Conservation (phyloP, 768 basidiomycete species). For the Rhizopogon vesiculosus region DNA sequence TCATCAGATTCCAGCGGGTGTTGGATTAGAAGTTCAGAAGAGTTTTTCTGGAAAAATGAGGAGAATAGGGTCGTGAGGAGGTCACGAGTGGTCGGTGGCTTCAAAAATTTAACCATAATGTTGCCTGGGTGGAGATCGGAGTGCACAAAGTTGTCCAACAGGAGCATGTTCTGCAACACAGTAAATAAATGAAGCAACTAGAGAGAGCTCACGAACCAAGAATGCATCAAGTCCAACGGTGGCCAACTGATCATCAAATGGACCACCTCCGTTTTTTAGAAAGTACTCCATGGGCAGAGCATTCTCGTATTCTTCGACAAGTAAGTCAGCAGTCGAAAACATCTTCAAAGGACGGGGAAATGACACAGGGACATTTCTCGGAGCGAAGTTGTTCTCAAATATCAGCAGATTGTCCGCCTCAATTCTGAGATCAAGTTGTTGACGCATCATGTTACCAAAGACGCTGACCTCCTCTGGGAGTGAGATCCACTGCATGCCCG, state of each 20-base stretch:
- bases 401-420: conserved; percentile 84
- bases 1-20: conserved; percentile 42
- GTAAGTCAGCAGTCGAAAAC: conserved; percentile 76
- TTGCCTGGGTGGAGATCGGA: conserved; percentile 90
- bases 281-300: conserved; percentile 88
- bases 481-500: conserved; percentile 95
- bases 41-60: conserved; percentile 42
- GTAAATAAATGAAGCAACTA: conserved; percentile 5
- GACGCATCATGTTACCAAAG: conserved; percentile 95
- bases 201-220: conserved; percentile 50
- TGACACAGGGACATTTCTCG: conserved; percentile 73
- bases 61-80: conserved; percentile 58
- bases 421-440: conserved; percentile 85
- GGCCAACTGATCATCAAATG: conserved; percentile 85
- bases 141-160: conserved; percentile 97
- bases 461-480: conserved; percentile 92
- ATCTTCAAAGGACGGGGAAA: conserved; percentile 85
- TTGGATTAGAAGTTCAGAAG: conserved; percentile 16
- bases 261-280: conserved; percentile 85
- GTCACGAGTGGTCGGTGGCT: conserved; percentile 67
- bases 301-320: conserved; percentile 92
- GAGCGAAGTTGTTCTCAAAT: conserved; percentile 85
- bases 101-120: conserved; percentile 96
- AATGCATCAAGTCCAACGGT: conserved; percentile 95
- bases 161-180: conserved; percentile 80